Evolutionary conservation across 192 early-diverging fungal genomes (phyloP).

Genomic region (Chytriomyces sp.): DNA sequence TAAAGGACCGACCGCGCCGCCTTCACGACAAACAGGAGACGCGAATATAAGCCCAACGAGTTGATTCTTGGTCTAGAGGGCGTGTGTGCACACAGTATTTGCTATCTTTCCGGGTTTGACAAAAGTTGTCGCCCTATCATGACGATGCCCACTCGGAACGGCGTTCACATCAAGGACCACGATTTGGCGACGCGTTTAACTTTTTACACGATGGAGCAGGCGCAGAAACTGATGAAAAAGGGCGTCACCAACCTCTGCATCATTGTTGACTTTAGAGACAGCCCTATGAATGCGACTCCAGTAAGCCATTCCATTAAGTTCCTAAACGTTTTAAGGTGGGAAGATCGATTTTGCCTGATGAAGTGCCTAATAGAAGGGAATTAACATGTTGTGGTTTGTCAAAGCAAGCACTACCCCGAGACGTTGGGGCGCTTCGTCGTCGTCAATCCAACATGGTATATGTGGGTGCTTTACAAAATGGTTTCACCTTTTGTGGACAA

Average conservation of each 20-base stretch:
- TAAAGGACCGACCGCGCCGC: too few relatives aligned
- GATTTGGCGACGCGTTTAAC: constrained; percentile 73
- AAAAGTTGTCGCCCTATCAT: constrained; percentile 1
- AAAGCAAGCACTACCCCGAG: constrained; percentile 23
- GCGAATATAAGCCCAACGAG: constrained; percentile 65
- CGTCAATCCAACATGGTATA: constrained; percentile 81
- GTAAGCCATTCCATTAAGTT: constrained; percentile 49
- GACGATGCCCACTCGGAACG: not conserved
- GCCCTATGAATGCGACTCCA: constrained; percentile 68
- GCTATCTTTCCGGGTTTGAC: constrained; percentile 13
- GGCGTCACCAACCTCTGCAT: constrained; percentile 77
- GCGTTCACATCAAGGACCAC: constrained; percentile 51
- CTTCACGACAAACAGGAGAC: constrained; percentile 47
- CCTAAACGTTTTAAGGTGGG: constrained; percentile 69
- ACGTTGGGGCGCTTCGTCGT: constrained; percentile 29
- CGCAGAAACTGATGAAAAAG: constrained; percentile 67
- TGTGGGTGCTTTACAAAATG: constrained; percentile 73
- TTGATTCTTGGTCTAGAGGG: constrained; percentile 67
- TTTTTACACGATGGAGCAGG: constrained; percentile 79
- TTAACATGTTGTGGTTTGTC: too few relatives aligned
- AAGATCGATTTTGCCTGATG: too few relatives aligned
- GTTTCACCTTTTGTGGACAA: constrained; percentile 90
- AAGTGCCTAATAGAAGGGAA: too few relatives aligned
- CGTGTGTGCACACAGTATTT: constrained; percentile 66
- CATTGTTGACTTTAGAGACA: constrained; percentile 77